Percentiles rank a stretch among this genome's conserved stretches.
phyloP scores from a whole-genome alignment of 495 filamentous ascomycete species.

The Penicillium flavigenum region DNA sequence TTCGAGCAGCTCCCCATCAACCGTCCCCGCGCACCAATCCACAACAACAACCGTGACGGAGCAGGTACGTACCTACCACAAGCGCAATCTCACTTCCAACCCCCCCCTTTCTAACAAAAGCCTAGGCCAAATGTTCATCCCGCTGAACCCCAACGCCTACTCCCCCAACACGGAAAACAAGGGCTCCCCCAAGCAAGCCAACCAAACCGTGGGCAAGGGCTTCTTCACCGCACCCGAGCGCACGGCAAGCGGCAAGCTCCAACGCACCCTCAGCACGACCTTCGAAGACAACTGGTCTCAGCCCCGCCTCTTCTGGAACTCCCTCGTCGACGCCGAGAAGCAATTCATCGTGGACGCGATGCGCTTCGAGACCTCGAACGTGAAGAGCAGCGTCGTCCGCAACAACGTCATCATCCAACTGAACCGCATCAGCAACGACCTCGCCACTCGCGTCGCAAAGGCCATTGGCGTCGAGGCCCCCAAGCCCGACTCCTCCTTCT shows the following conservation, averaged over 20 bases:
- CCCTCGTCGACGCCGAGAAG: constrained; percentile 64
- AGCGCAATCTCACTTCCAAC: constrained; percentile 14
- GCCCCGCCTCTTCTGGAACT: constrained; percentile 76
- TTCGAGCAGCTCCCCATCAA: constrained; percentile 78
- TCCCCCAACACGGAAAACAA: constrained; percentile 66
- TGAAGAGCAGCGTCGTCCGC: constrained; percentile 54
- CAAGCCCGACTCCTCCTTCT: constrained; percentile 59
- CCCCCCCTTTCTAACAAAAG: constrained; percentile 4
- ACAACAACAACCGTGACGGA: constrained; percentile 69
- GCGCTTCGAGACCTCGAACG: constrained; percentile 67
- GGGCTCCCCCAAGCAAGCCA: constrained; percentile 66
- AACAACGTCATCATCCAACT: constrained; percentile 66
- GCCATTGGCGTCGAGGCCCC: constrained; percentile 61
- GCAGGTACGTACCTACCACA: constrained; percentile 26
- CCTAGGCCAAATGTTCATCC: constrained; percentile 46
- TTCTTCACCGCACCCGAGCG: constrained; percentile 72
- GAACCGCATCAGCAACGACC: constrained; percentile 67
- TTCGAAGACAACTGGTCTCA: constrained; percentile 79
- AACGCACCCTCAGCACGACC: constrained; percentile 59
- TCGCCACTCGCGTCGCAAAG: constrained; percentile 63
- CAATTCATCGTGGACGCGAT: constrained; percentile 78
- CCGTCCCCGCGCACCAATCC: constrained; percentile 56
- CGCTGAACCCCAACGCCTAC: constrained; percentile 55
- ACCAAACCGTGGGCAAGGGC: constrained; percentile 64
- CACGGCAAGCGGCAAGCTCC: constrained; percentile 50